These are phyloP conservation scores for Diplosphaera chodatii DNA, from an alignment of 139 green algal genomes.

Conservation along the genomic window DNA sequence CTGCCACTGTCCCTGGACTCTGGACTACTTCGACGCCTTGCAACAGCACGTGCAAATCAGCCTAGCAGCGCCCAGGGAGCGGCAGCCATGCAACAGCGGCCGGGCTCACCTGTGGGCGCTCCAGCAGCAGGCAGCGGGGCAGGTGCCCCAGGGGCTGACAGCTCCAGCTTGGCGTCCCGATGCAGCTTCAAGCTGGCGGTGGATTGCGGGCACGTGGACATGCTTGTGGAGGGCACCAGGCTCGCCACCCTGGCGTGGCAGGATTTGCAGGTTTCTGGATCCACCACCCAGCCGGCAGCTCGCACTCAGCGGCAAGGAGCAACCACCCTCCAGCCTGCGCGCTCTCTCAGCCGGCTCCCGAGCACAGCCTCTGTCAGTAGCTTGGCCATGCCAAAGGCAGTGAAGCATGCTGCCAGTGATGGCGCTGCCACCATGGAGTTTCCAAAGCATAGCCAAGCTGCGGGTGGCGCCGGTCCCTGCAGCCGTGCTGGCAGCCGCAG, in stretches of 20 bases:
- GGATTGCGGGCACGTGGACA: background rate
- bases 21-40: background rate
- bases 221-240: background rate
- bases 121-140: background rate
- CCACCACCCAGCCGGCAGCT: no score
- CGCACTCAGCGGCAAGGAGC: no score
- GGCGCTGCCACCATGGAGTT: no score
- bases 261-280: background rate
- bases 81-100: background rate
- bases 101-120: no score
- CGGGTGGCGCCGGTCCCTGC: no score
- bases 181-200: background rate
- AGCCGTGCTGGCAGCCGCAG: no score
- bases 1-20: background rate
- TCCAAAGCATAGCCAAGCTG: background rate
- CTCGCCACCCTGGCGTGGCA: background rate
- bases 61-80: no score
- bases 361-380: no score
- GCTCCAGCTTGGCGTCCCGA: background rate
- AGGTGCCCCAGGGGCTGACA: background rate
- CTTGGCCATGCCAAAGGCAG: no score
- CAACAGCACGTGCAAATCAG: background rate
- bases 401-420: no score
- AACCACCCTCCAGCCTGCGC: no score
- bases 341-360: no score